Conservation (phyloP, 1,284 basidiomycete genomes). For the Ustilago nuda region DNA sequence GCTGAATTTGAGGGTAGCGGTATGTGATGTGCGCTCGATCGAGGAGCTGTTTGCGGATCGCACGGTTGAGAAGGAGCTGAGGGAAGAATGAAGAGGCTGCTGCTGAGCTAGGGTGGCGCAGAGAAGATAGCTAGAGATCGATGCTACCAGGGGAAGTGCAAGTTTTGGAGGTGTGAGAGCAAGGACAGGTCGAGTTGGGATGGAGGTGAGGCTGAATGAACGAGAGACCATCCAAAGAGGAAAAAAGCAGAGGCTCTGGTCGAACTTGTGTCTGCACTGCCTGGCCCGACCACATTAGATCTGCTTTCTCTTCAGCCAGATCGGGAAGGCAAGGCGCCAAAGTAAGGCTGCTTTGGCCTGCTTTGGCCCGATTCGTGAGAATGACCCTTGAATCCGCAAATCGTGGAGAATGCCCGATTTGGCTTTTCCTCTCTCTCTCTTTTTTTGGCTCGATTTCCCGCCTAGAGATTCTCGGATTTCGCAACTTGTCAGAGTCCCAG, state of each 20-base stretch:
- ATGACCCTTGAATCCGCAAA: constrained; percentile 11
- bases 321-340: neutral
- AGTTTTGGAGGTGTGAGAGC: neutral
- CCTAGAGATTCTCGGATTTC: constrained; percentile 12
- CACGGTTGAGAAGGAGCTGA: neutral
- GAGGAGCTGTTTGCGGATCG: neutral
- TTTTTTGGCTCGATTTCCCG: neutral
- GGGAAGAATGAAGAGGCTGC: neutral
- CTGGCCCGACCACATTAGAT: constrained; percentile 20
- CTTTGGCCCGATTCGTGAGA: neutral
- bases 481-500: neutral
- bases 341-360: too few relatives aligned
- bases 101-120: neutral
- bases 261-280: neutral
- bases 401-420: constrained; percentile 5
- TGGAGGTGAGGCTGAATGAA: neutral
- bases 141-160: neutral
- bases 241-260: neutral
- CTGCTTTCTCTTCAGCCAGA: neutral
- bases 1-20: neutral
- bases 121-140: neutral
- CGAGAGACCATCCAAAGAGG: neutral
- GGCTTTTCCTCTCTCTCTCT: neutral
- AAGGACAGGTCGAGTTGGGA: neutral
- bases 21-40: neutral